Percentiles rank a stretch among this genome's conserved stretches.
Evolutionary conservation across 1,284 basidiomycete genomes (phyloP).

Genomic region (Rhodofomes roseus): DNA sequence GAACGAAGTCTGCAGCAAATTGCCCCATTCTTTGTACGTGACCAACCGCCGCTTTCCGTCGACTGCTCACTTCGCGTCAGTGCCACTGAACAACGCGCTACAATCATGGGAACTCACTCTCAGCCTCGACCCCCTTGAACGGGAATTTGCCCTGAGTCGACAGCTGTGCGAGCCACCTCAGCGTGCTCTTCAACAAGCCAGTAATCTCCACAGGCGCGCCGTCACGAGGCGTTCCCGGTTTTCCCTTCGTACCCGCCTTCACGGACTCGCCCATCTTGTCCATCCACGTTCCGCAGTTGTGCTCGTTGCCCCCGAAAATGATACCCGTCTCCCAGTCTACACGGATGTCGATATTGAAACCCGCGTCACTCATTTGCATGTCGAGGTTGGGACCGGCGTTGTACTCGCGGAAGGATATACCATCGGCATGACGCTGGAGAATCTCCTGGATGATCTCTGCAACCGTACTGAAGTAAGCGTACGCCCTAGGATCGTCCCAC

Average conservation of each 20-base stretch:
- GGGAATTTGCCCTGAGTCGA: conserved; percentile 73
- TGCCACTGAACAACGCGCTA: background rate
- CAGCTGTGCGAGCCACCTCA: conserved; percentile 83
- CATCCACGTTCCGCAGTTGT: conserved; percentile 93
- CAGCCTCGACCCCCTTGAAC: conserved; percentile 84
- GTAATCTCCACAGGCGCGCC: conserved; percentile 96
- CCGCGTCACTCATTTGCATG: conserved; percentile 90
- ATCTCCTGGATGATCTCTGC: conserved; percentile 97
- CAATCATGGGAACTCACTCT: conserved; percentile 50
- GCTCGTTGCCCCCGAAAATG: conserved; percentile 82
- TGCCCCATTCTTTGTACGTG: conserved; percentile 89
- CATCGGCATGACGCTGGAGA: conserved; percentile 88
- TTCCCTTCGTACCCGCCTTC: conserved; percentile 91
- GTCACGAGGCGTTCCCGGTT: conserved; percentile 93
- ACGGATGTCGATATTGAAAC: conserved; percentile 91
- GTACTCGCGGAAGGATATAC: conserved; percentile 93
- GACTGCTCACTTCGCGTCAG: conserved; percentile 41
- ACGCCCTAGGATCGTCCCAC: conserved; percentile 87
- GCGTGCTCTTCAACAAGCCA: conserved; percentile 88
- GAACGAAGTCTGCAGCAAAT: conserved; percentile 83
- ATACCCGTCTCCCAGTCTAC: conserved; percentile 96
- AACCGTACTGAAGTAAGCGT: conserved; percentile 75
- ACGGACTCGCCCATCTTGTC: conserved; percentile 95
- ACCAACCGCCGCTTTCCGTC: conserved; percentile 69
- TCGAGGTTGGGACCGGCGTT: conserved; percentile 96